These are phyloP conservation scores for Nannochloris sp. DNA, from an alignment of 139 green algal species.

Conservation along the genomic window DNA sequence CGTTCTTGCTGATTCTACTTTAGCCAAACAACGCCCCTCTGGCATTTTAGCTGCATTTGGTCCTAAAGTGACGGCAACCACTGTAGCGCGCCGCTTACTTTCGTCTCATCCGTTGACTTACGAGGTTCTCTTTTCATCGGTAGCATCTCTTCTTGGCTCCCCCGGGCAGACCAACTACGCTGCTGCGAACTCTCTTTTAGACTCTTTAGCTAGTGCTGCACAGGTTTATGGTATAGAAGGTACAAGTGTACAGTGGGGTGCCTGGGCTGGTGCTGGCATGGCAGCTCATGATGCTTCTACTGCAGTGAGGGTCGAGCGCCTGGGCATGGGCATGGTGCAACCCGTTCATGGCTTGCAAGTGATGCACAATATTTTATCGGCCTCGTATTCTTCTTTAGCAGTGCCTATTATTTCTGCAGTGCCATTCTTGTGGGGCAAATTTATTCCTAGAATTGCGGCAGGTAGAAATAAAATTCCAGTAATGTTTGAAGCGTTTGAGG, in stretches of 20 bases:
- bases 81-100: neutral
- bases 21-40: conserved; percentile 41
- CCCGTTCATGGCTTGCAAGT: conserved; percentile 44
- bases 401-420: conserved; percentile 15
- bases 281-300: conserved; percentile 34
- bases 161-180: conserved; percentile 47
- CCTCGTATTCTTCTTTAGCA: neutral
- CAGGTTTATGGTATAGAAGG: neutral
- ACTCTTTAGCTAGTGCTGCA: conserved; percentile 10
- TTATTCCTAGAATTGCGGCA: conserved; percentile 2
- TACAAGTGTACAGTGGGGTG: conserved; percentile 41
- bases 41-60: conserved; percentile 26
- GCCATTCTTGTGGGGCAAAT: conserved; percentile 27
- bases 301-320: conserved; percentile 50
- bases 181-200: conserved; percentile 43
- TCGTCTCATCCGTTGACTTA: conserved; percentile 6
- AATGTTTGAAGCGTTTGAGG: conserved; percentile 13
- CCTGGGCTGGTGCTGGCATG: conserved; percentile 47
- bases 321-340: conserved; percentile 53
- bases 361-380: conserved; percentile 18
- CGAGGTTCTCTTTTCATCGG: conserved; percentile 47
- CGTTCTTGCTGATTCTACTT: conserved; percentile 60
- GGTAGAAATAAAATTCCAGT: conserved; percentile 10
- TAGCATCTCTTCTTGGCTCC: conserved; percentile 42
- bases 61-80: conserved; percentile 19